Evolutionary conservation across 2,329 filamentous ascomycete species (phyloP).

Genomic region (Peltaster fructicola): DNA sequence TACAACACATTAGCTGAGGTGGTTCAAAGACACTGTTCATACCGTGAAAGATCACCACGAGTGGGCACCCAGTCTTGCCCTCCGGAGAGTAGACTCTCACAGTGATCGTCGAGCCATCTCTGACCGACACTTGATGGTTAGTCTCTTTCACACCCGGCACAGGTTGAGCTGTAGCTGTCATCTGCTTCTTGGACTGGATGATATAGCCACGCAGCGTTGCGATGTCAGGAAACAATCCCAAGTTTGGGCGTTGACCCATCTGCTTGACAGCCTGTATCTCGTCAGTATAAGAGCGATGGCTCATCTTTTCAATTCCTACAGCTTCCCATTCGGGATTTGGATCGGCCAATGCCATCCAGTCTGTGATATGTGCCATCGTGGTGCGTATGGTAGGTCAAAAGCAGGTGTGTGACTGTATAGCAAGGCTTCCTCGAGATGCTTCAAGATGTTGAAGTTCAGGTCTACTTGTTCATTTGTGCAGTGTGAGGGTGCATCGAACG

Average conservation of each 20-base stretch:
- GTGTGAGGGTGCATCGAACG: too few relatives aligned
- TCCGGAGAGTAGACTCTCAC: constrained; percentile 13
- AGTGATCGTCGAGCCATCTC: constrained; percentile 20
- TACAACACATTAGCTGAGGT: too few relatives aligned
- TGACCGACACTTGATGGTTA: constrained; percentile 19
- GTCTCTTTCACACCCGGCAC: constrained; percentile 20
- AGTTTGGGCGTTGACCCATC: constrained; percentile 9
- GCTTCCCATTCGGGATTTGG: constrained; percentile 12
- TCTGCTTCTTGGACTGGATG: constrained; percentile 6
- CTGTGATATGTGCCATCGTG: constrained; percentile 14
- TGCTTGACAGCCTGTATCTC: constrained; percentile 4
- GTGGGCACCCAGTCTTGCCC: constrained; percentile 8
- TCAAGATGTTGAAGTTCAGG: too few relatives aligned
- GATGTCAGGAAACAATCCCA: constrained; percentile 12
- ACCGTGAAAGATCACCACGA: constrained; percentile 12
- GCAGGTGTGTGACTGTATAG: too few relatives aligned
- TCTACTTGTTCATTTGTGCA: too few relatives aligned
- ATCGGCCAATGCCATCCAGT: constrained; percentile 12
- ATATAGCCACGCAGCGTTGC: constrained; percentile 8
- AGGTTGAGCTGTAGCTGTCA: constrained; percentile 4
- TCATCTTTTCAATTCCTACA: constrained; percentile 1
- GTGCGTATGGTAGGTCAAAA: too few relatives aligned
- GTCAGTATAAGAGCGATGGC: neutral
- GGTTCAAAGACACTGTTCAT: too few relatives aligned
- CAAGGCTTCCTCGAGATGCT: too few relatives aligned